Evolutionary conservation across 192 early-diverging fungal species (phyloP), one percentile per base, ranked within the genome.

Genomic region (Backusella sp.): DNA sequence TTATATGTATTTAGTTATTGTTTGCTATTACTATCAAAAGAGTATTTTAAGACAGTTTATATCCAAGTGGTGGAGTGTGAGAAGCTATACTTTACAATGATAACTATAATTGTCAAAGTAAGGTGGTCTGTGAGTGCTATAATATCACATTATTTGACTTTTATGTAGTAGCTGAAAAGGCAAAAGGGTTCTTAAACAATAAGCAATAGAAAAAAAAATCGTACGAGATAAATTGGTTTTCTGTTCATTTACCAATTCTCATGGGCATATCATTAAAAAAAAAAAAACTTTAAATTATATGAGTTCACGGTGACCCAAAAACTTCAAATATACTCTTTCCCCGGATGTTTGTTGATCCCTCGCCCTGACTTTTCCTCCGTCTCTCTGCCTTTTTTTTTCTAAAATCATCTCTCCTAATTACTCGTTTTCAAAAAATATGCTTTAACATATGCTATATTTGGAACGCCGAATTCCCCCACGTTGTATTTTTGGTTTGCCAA

Each of bases 81-180:
- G 56, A 62, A 62, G 26, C 26, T 28, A 62, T 62, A 62, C 26
- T 62, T 62, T 62, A 11, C 28, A 26, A 12, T 62, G 56, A 14
- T 26, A 62, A 11, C 56, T 62, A 62, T 62, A 62, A 62, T 62
- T 62, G 26, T 62, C 56, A 28, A 62, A 62, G 26, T 62, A 62
- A 28, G 9, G 56, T 23, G 56, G 26, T 26, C 56, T 28, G 56
- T 28, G 56, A 28, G 26, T n/a, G 26, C 56, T 62, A 26, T 28
- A 28, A 62, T 62, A 62, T 26, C 56, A 62, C 26, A 62, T 62
- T 28, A 62, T 62, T 62, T 62, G 56, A 62, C 56, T 62, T 28
- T 62, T 62, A 62, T 62, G 56, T 62, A 62, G 26, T 62, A 62
- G 56, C 6, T 62, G 26, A 62, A 28, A 14, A 28, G 21, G 21